A percentile compares a stretch with the other conserved stretches of the same genome.
phyloP scores from a whole-genome alignment of 192 early-diverging fungal genomes.

The Pecoramyces ruminantium region DNA sequence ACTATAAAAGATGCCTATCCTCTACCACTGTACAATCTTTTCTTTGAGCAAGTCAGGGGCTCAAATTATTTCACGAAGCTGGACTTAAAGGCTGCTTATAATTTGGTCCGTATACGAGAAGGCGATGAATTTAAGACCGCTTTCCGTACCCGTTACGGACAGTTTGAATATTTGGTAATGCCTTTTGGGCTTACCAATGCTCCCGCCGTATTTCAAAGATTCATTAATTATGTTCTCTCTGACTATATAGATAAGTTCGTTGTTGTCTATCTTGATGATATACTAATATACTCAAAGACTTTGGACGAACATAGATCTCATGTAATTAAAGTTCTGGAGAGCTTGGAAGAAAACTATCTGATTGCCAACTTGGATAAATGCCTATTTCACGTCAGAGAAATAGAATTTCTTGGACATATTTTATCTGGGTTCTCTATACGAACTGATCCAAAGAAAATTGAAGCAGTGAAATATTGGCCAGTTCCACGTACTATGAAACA shows the following conservation, averaged over 20 bases:
- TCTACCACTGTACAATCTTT: slow-evolving; percentile 12
- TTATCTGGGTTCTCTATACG: no score
- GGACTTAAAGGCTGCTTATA: no score
- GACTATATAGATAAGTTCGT: not conserved
- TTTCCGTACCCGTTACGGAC: slow-evolving; percentile 1
- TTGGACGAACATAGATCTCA: slow-evolving; percentile 3
- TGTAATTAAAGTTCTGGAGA: no score
- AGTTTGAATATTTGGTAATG: slow-evolving; percentile 31
- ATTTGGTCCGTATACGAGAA: no score
- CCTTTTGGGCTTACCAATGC: slow-evolving; percentile 44
- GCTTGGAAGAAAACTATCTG: no score
- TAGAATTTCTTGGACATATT: no score
- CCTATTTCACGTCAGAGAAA: no score
- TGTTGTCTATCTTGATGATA: slow-evolving; percentile 13
- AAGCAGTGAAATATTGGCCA: no score
- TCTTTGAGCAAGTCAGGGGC: slow-evolving; percentile 4
- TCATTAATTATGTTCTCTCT: slow-evolving; percentile 23
- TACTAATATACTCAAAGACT: slow-evolving; percentile 8
- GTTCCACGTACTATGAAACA: no score
- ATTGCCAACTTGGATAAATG: no score
- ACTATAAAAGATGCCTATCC: slow-evolving; percentile 16
- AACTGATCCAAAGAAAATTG: no score
- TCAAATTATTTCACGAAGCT: slow-evolving; percentile 5
- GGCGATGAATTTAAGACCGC: no score
- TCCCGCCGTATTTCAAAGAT: slow-evolving; percentile 28